Percentiles rank a stretch among this genome's conserved stretches.
These are phyloP conservation scores for Dictyostelium intermedium DNA, from an alignment of 78 protist species.

Conservation along the genomic window DNA sequence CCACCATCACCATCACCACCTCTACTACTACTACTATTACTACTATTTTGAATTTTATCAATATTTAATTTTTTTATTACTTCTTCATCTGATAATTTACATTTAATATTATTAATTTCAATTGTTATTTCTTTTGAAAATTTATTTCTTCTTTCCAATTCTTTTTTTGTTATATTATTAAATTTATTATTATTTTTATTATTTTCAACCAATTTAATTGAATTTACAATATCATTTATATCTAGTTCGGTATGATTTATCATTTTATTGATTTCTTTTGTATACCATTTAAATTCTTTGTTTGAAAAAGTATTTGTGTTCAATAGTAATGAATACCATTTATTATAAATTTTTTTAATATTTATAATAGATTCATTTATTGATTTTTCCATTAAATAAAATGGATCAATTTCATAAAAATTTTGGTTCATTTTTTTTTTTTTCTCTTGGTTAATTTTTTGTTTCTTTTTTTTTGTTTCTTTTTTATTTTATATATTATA, in stretches of 20 bases:
- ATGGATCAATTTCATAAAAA: neutral
- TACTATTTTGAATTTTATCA: neutral
- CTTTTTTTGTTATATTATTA: neutral
- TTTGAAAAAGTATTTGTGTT: conserved; percentile 29
- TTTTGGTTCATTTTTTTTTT: neutral
- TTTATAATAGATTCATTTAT: neutral
- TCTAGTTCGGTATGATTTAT: neutral
- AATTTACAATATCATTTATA: neutral
- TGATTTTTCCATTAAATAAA: neutral
- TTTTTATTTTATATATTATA: too few species aligned
- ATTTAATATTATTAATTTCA: neutral
- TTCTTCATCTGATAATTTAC: neutral
- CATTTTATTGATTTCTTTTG: conserved; percentile 10
- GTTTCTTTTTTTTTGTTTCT: neutral
- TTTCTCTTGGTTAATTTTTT: neutral
- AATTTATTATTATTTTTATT: neutral
- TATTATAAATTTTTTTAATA: neutral
- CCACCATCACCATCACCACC: too few species aligned
- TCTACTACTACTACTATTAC: neutral
- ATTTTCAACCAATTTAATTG: conserved; percentile 7
- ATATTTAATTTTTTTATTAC: neutral
- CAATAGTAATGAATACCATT: conserved; percentile 15
- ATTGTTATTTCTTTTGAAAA: conserved; percentile 12
- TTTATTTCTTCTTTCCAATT: conserved; percentile 18
- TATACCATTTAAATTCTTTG: conserved; percentile 46